Conservation (phyloP, 148 eudicot genomes). For the Suaeda aralocaspica region DNA sequence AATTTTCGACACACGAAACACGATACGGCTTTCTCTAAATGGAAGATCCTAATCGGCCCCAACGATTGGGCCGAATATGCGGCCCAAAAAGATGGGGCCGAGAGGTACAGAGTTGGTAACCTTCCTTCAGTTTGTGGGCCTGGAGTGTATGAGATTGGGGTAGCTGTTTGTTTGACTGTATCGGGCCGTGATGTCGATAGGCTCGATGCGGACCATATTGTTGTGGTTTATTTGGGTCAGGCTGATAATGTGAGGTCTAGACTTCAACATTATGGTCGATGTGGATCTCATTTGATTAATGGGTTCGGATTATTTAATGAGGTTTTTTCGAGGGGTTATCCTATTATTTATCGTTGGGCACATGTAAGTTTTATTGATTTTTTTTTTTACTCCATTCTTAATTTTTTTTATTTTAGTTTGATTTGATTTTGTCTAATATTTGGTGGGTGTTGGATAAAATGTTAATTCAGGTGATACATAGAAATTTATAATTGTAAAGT, state of each 20-base stretch:
- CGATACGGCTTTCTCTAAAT: slow-evolving; percentile 59
- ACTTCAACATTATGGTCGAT: slow-evolving; percentile 72
- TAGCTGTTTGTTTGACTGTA: slow-evolving; percentile 26
- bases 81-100: slow-evolving; percentile 61
- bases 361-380: slow-evolving; percentile 48
- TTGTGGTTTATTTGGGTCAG: slow-evolving; percentile 82
- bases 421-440: not conserved
- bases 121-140: slow-evolving; percentile 56
- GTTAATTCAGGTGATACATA: not conserved
- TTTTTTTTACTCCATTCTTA: too few species aligned
- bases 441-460: too few species aligned
- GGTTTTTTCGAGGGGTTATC: slow-evolving; percentile 52
- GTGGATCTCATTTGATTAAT: slow-evolving; percentile 69
- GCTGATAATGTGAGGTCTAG: slow-evolving; percentile 80
- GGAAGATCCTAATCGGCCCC: slow-evolving; percentile 80
- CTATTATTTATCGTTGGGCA: slow-evolving; percentile 82
- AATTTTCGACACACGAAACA: slow-evolving; percentile 58
- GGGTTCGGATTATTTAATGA: slow-evolving; percentile 44
- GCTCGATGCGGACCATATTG: slow-evolving; percentile 39
- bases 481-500: not conserved
- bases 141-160: slow-evolving; percentile 83
- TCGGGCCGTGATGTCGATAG: slow-evolving; percentile 41
- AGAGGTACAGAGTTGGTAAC: slow-evolving; percentile 67
- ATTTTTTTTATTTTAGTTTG: not conserved
- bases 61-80: slow-evolving; percentile 65